Evolutionary conservation across 306 rosid genomes (phyloP).

Genomic region (Lathyrus oleraceus): DNA sequence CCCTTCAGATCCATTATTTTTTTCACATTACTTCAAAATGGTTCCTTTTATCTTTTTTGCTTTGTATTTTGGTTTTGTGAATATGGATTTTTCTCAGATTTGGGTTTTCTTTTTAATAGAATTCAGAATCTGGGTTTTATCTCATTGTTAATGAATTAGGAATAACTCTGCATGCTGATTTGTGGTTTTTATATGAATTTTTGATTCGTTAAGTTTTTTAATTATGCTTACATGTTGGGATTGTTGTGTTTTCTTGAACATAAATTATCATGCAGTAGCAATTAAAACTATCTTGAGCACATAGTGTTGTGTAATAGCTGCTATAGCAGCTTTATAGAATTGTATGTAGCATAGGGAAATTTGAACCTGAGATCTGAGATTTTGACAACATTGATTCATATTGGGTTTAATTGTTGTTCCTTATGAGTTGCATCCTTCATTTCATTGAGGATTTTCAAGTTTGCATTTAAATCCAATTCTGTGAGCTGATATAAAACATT

Average conservation of each 20-base stretch:
- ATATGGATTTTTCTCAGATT: slow-evolving; percentile 25
- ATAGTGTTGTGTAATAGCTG: too few relatives aligned
- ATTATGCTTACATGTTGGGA: too few relatives aligned
- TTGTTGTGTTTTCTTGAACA: neutral
- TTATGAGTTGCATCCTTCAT: neutral
- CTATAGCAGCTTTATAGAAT: too few relatives aligned
- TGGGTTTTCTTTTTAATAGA: too few relatives aligned
- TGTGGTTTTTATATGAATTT: too few relatives aligned
- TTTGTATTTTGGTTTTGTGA: slow-evolving; percentile 1
- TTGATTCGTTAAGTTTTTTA: too few relatives aligned
- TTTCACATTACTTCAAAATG: neutral
- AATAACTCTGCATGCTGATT: too few relatives aligned
- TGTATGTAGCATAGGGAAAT: too few relatives aligned
- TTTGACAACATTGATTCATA: neutral
- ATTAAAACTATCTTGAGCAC: neutral
- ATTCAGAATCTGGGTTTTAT: too few relatives aligned
- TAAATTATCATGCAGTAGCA: neutral
- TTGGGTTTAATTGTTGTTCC: neutral
- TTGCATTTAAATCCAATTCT: neutral
- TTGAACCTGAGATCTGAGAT: too few relatives aligned
- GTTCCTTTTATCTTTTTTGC: neutral
- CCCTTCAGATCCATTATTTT: slow-evolving; percentile 36
- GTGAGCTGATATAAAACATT: too few relatives aligned
- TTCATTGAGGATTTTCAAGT: slow-evolving; percentile 3
- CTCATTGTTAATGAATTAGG: too few relatives aligned